These are phyloP conservation scores for Colletotrichum tropicicola DNA, from an alignment of 2,329 filamentous ascomycete species.

Conservation along the genomic window DNA sequence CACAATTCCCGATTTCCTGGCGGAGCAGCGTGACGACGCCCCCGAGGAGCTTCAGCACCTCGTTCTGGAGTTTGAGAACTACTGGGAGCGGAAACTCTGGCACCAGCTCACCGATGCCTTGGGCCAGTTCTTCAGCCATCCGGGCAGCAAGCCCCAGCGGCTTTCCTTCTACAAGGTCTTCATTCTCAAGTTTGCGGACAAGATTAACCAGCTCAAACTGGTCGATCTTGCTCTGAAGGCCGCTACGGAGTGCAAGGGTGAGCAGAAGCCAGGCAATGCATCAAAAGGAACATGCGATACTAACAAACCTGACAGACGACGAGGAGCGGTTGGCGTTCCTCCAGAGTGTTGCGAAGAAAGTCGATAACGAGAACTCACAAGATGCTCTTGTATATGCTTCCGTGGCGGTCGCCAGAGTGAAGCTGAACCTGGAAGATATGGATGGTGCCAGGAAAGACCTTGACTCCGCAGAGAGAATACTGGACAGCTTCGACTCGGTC, in stretches of 20 bases:
- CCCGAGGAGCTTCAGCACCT: constrained; percentile 88
- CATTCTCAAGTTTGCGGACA: constrained; percentile 94
- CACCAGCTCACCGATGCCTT: constrained; percentile 95
- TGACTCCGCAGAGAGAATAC: constrained; percentile 84
- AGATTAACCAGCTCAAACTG: constrained; percentile 98
- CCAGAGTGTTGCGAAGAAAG: constrained; percentile 82
- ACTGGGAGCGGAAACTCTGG: constrained; percentile 99
- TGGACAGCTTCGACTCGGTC: constrained; percentile 93
- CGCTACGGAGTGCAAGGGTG: constrained; percentile 84
- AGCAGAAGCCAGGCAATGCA: not conserved
- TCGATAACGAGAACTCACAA: constrained; percentile 91
- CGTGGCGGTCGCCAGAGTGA: constrained; percentile 87
- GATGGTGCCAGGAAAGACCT: constrained; percentile 88
- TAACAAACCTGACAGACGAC: constrained; percentile 68
- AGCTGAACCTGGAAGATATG: constrained; percentile 80
- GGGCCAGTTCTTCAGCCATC: constrained; percentile 85
- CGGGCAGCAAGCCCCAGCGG: constrained; percentile 83
- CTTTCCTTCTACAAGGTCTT: constrained; percentile 94
- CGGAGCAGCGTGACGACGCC: constrained; percentile 86
- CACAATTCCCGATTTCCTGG: constrained; percentile 90
- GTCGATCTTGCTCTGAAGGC: constrained; percentile 90
- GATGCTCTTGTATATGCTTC: constrained; percentile 96
- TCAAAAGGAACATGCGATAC: not conserved
- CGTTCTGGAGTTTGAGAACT: constrained; percentile 93
- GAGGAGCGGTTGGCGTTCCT: constrained; percentile 88